phyloP scores from a whole-genome alignment of 805 yeast species.

The Candida xyloterini region DNA sequence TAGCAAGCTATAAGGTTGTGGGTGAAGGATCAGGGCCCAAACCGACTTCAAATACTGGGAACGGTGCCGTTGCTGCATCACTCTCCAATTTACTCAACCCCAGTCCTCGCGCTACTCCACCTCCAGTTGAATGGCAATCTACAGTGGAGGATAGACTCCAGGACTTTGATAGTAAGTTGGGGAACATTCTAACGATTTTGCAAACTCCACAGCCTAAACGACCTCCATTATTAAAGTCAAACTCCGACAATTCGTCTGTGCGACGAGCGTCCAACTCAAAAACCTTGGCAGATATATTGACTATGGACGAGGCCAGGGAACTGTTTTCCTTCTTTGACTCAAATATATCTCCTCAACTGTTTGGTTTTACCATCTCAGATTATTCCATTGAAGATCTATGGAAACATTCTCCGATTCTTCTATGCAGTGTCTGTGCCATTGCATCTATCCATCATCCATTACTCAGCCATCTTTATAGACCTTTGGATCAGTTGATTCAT shows the following conservation, averaged over 20 bases:
- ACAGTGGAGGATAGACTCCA: slow-evolving; percentile 39
- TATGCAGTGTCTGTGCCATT: slow-evolving; percentile 59
- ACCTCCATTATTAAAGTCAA: slow-evolving; percentile 2
- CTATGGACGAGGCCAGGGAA: slow-evolving; percentile 37
- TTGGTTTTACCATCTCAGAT: slow-evolving; percentile 58
- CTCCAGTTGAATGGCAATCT: slow-evolving; percentile 30
- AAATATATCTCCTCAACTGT: slow-evolving; percentile 59
- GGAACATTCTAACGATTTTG: slow-evolving; percentile 35
- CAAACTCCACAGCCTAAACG: slow-evolving; percentile 19
- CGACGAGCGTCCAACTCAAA: not conserved
- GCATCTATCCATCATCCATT: slow-evolving; percentile 59
- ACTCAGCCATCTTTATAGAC: slow-evolving; percentile 23
- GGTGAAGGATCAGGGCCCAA: slow-evolving; percentile 17
- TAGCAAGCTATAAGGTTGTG: slow-evolving; percentile 41
- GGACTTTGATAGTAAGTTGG: slow-evolving; percentile 39
- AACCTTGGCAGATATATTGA: slow-evolving; percentile 20
- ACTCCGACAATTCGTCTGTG: slow-evolving; percentile 2
- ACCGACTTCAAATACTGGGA: not conserved
- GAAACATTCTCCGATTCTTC: slow-evolving; percentile 53
- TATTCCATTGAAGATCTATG: slow-evolving; percentile 49
- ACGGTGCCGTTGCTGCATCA: slow-evolving; percentile 2
- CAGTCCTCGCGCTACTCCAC: not conserved
- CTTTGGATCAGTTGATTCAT: slow-evolving; percentile 31
- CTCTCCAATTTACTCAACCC: slow-evolving; percentile 19
- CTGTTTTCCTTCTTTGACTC: slow-evolving; percentile 50